A percentile compares a stretch with the other conserved stretches of the same genome.
Conservation (phyloP, 2,329 filamentous ascomycete species). For the Xylariaceae sp. region DNA sequence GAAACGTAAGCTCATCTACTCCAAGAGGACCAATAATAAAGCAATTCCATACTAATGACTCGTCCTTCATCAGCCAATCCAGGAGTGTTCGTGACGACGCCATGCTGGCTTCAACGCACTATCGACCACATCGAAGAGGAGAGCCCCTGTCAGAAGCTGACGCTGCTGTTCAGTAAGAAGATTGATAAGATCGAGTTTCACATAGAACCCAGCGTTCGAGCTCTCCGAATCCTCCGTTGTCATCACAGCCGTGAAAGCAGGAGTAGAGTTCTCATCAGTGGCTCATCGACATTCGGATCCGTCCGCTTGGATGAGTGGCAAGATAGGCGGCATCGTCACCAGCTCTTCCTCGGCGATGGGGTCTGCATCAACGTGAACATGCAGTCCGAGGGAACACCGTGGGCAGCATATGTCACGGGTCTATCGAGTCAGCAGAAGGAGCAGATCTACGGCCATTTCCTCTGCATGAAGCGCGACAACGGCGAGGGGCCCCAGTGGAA, state of each 20-base stretch:
- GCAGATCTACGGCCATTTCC: slow-evolving; percentile 3
- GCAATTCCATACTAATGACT: background rate
- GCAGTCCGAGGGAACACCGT: background rate
- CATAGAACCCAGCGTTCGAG: background rate
- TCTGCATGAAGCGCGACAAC: slow-evolving; percentile 2
- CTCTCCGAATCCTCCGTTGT: background rate
- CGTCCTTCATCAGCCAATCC: background rate
- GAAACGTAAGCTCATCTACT: slow-evolving; percentile 1
- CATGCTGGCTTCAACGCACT: slow-evolving; percentile 2
- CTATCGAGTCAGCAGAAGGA: background rate
- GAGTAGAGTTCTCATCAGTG: background rate
- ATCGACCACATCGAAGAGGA: slow-evolving; percentile 2
- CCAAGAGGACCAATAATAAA: background rate
- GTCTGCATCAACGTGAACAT: slow-evolving; percentile 1
- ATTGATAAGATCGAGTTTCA: slow-evolving; percentile 2
- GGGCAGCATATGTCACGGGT: background rate
- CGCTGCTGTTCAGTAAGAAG: slow-evolving; percentile 2
- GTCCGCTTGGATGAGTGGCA: slow-evolving; percentile 3
- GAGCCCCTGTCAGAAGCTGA: background rate
- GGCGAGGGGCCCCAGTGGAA: background rate
- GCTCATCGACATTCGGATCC: slow-evolving; percentile 1
- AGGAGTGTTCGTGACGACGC: slow-evolving; percentile 2
- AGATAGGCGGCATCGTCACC: background rate
- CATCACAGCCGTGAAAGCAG: background rate
- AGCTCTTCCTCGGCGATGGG: slow-evolving; percentile 2